Evolutionary conservation across 2,329 filamentous ascomycete genomes (phyloP).

Genomic region (Neonectria hederae): DNA sequence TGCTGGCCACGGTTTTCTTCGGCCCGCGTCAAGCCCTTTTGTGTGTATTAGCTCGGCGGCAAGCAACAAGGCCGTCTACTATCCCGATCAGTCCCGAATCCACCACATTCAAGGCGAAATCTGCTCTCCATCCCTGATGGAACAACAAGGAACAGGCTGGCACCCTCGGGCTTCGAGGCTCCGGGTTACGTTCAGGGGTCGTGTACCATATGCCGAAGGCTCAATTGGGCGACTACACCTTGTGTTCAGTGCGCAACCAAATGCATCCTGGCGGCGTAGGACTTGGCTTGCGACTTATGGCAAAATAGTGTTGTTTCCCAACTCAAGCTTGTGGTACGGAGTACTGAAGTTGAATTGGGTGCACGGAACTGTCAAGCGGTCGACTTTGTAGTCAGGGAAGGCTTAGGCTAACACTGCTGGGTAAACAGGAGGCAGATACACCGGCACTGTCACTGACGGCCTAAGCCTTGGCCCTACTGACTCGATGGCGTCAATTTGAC

Average conservation of each 20-base stretch:
- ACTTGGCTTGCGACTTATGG: background rate
- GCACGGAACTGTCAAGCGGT: background rate
- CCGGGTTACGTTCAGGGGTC: background rate
- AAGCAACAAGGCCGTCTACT: background rate
- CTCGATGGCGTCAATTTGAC: conserved; percentile 1
- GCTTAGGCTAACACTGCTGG: background rate
- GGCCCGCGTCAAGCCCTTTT: background rate
- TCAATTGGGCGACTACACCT: background rate
- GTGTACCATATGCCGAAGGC: conserved; percentile 2
- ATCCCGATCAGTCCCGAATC: background rate
- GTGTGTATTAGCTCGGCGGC: background rate
- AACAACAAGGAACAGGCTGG: conserved; percentile 5
- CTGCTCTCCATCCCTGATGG: background rate
- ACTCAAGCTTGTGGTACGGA: background rate
- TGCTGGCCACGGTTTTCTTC: background rate
- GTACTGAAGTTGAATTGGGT: background rate
- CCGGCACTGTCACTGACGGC: background rate
- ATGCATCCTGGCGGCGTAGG: background rate
- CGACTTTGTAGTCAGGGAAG: background rate
- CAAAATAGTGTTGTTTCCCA: background rate
- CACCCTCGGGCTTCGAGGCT: background rate
- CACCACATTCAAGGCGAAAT: background rate
- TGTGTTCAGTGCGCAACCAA: background rate
- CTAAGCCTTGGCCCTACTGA: background rate
- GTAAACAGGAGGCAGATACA: background rate